phyloP scores from a whole-genome alignment of 305 asterid species.

The Solanum hybrid region DNA sequence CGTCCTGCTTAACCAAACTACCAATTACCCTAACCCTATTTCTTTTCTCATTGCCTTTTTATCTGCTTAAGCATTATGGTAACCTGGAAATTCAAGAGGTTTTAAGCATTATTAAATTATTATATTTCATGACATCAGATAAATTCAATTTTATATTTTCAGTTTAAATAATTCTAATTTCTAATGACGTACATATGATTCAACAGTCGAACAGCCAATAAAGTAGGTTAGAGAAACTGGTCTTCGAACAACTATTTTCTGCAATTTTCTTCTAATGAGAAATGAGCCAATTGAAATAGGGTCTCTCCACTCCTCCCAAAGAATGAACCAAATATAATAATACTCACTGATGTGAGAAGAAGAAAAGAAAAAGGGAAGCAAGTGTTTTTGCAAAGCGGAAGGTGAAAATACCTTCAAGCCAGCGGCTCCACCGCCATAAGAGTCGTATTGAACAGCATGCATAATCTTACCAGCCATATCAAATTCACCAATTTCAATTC shows the following conservation, averaged over 20 bases:
- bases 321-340: not conserved
- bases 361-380: not conserved
- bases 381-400: not conserved
- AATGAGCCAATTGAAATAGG: not conserved
- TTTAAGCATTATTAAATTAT: not conserved
- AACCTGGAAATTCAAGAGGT: not conserved
- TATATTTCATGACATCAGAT: not conserved
- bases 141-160: not conserved
- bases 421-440: slow-evolving; percentile 56
- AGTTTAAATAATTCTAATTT: not conserved
- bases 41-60: not conserved
- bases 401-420: slow-evolving; percentile 37
- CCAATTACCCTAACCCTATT: not conserved
- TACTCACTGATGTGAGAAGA: not conserved
- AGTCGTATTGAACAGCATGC: slow-evolving; percentile 47
- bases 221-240: not conserved
- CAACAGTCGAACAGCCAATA: not conserved
- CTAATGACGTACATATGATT: not conserved
- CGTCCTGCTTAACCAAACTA: not conserved
- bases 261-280: not conserved
- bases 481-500: not conserved
- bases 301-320: not conserved
- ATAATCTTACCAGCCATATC: slow-evolving; percentile 45
- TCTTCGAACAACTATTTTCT: not conserved
- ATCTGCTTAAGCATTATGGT: not conserved